Base-by-base conservation (phyloP, 208 protist genomes). In the Lotmaria passim region DNA sequence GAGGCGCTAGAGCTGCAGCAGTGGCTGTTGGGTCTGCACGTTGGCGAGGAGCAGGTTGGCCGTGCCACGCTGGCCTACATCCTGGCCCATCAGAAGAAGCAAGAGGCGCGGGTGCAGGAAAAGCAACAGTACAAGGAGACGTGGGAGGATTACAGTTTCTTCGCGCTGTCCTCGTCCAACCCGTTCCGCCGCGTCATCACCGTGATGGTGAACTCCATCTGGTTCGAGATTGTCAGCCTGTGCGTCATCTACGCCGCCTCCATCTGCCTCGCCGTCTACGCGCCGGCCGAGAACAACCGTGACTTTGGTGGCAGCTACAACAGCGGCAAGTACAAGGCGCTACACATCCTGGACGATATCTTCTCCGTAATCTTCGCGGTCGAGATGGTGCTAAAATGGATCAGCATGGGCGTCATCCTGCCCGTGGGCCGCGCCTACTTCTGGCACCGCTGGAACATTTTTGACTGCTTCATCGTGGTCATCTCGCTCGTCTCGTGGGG, bases 1-100 rank as follows among this genome's bases (percentile, higher is more conserved):
- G 75, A 91, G 56, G 81, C 90, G 34, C 79, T 95, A 26, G 82
- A 96, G 79, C 55, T 93, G 64, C 91, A 97, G 71, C 81, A 93
- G 76, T 93, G 89, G 90, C 55, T 97, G 11, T 75, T 96, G 34
- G 81, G 86, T 61, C 81, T 97, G 52, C 93, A 95, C 67, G 81
- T 93, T n/a, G 91, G 93, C 31, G 91, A 97, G 79, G 90, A 97
- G 70, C 88, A 95, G 69, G 90, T 95, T 5, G 93, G 91, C 43
- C 85, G 88, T 44, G 86, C 89, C 28, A 93, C 90, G n/a, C 90
- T 95, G 46, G 90, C 88, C 24, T 96, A 96, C 79, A 78, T 92
- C 53, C 76, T 95, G 46, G 89, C 91, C 14, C 83, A 93, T 61
- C 78, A 91, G 68, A 67, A 89, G 56, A 85, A 75, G 58, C 82